Evolutionary conservation across 2,329 filamentous ascomycete genomes (phyloP).

Genomic region (Nigrograna mackinnonii): DNA sequence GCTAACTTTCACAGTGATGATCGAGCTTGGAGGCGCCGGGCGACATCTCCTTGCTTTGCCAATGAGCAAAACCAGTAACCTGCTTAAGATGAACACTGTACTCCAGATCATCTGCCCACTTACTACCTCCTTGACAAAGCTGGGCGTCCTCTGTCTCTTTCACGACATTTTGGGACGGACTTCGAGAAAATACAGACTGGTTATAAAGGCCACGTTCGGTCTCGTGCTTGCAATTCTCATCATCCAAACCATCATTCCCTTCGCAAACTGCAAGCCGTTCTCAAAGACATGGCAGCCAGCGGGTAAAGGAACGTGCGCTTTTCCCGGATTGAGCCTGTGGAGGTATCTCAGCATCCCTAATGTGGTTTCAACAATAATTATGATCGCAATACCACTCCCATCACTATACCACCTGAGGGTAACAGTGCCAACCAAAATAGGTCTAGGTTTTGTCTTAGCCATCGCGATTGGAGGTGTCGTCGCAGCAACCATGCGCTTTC

Average conservation of each 20-base stretch:
- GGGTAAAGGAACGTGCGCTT: constrained; percentile 11
- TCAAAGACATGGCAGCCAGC: constrained; percentile 14
- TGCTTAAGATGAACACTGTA: constrained; percentile 15
- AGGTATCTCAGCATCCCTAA: constrained; percentile 22
- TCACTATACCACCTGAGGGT: constrained; percentile 17
- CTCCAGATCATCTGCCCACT: constrained; percentile 23
- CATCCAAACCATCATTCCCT: constrained; percentile 22
- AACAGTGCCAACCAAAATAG: constrained; percentile 11
- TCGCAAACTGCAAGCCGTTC: constrained; percentile 26
- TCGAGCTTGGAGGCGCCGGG: constrained; percentile 21
- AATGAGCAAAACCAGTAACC: constrained; percentile 1
- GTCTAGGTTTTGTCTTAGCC: constrained; percentile 13
- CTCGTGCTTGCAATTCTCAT: constrained; percentile 16
- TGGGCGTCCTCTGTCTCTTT: constrained; percentile 18
- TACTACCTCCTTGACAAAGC: constrained; percentile 24
- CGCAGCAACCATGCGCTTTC: constrained; percentile 21
- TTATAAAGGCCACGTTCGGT: constrained; percentile 16
- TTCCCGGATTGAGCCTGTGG: constrained; percentile 16
- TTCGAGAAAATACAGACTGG: constrained; percentile 7
- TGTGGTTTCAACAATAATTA: constrained; percentile 17
- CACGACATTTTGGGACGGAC: constrained; percentile 15
- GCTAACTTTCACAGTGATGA: constrained; percentile 10
- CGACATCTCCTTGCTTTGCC: constrained; percentile 12
- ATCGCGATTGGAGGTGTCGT: constrained; percentile 17
- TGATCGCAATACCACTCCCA: constrained; percentile 19